A percentile compares a stretch with the other conserved stretches of the same genome.
These are phyloP conservation scores for Sarocladium kiliense DNA, from an alignment of 2,329 filamentous ascomycete species.

Conservation along the genomic window DNA sequence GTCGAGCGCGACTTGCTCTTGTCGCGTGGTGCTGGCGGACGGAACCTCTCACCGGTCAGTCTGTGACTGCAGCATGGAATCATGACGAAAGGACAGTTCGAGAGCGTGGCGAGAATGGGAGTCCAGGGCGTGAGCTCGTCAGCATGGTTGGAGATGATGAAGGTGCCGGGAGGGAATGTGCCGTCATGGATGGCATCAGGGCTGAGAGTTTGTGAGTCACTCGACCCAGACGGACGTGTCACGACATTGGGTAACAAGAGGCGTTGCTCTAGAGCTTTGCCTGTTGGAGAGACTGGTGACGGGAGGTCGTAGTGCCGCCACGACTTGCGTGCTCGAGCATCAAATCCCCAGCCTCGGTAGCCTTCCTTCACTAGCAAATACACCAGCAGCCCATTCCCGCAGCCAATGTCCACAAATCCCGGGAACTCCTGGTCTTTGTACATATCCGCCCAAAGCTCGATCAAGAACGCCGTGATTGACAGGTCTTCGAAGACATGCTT, in stretches of 20 bases:
- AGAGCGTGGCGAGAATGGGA: slow-evolving; percentile 74
- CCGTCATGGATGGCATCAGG: slow-evolving; percentile 46
- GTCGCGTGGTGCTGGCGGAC: slow-evolving; percentile 55
- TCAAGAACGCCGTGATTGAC: slow-evolving; percentile 82
- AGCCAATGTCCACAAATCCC: slow-evolving; percentile 93
- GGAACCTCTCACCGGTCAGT: slow-evolving; percentile 68
- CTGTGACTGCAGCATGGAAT: slow-evolving; percentile 95
- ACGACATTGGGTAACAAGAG: slow-evolving; percentile 45
- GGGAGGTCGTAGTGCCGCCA: slow-evolving; percentile 65
- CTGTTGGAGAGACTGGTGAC: slow-evolving; percentile 20
- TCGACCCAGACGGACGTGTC: slow-evolving; percentile 7
- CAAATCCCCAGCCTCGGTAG: slow-evolving; percentile 84
- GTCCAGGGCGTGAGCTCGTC: slow-evolving; percentile 97
- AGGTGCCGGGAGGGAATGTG: slow-evolving; percentile 66
- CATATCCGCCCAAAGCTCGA: slow-evolving; percentile 86
- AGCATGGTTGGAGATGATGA: slow-evolving; percentile 95
- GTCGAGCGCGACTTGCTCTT: slow-evolving; percentile 56
- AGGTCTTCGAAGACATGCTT: slow-evolving; percentile 98
- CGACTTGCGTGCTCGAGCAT: slow-evolving; percentile 78
- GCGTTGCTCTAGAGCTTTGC: slow-evolving; percentile 35
- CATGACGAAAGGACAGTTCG: slow-evolving; percentile 75
- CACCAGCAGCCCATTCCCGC: slow-evolving; percentile 88
- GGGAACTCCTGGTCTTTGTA: slow-evolving; percentile 63
- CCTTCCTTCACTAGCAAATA: slow-evolving; percentile 77
- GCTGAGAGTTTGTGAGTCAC: slow-evolving; percentile 8